phyloP scores from a whole-genome alignment of 768 basidiomycete species.

The Russula virescens region DNA sequence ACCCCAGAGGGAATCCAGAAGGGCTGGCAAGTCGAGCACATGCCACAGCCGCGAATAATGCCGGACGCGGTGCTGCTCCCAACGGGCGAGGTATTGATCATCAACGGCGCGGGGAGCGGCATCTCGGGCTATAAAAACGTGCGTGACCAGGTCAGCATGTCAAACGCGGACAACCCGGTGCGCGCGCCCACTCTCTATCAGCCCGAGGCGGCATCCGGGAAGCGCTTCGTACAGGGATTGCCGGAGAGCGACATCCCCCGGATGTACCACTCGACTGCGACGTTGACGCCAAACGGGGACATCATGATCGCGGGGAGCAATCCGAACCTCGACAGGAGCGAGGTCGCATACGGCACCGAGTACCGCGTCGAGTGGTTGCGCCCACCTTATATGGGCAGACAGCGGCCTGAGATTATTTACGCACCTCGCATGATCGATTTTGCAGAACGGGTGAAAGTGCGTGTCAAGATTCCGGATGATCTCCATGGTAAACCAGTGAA shows the following conservation, averaged over 20 bases:
- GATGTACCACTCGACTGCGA: conserved; percentile 81
- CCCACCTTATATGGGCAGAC: conserved; percentile 70
- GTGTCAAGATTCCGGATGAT: conserved; percentile 39
- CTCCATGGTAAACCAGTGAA: conserved; percentile 39
- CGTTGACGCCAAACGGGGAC: conserved; percentile 62
- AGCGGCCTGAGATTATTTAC: conserved; percentile 44
- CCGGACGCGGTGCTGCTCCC: conserved; percentile 77
- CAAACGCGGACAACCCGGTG: conserved; percentile 73
- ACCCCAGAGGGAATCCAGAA: conserved; percentile 55
- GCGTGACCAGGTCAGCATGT: conserved; percentile 57
- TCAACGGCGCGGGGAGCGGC: conserved; percentile 70
- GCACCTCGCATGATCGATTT: conserved; percentile 39
- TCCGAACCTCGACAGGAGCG: conserved; percentile 75
- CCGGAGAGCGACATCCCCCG: conserved; percentile 63
- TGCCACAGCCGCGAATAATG: conserved; percentile 73
- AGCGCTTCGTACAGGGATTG: conserved; percentile 56
- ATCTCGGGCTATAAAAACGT: conserved; percentile 80
- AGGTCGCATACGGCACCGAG: conserved; percentile 70
- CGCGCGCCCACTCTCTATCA: conserved; percentile 66
- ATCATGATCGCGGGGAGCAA: conserved; percentile 81
- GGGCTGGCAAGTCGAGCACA: conserved; percentile 72
- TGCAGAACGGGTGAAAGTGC: conserved; percentile 42
- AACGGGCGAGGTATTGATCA: conserved; percentile 63
- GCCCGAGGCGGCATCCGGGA: conserved; percentile 45
- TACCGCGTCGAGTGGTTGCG: conserved; percentile 83